A percentile compares a stretch with the other conserved stretches of the same genome.
Evolutionary conservation across 2,329 filamentous ascomycete species (phyloP).

Genomic region (Monilinia aucupariae): DNA sequence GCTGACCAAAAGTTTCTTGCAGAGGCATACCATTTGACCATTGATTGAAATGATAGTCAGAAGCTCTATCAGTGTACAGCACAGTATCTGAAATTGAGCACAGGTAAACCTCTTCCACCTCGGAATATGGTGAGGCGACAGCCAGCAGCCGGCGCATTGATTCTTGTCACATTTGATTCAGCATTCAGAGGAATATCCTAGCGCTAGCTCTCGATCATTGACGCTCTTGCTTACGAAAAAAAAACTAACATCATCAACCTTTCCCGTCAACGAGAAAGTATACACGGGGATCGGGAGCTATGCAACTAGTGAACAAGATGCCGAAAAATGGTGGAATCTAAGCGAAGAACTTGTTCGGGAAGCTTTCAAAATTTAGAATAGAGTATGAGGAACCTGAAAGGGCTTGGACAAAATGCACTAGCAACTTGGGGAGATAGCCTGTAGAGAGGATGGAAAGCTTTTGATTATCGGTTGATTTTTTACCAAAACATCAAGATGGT

Average conservation of each 20-base stretch:
- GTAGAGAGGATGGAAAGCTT: not conserved
- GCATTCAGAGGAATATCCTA: not conserved
- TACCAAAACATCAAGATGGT: not conserved
- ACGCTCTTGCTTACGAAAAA: not conserved
- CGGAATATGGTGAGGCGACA: not conserved
- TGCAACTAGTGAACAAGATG: not conserved
- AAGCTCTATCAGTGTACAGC: not conserved
- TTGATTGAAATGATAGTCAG: not conserved
- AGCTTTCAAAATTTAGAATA: not conserved
- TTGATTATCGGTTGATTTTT: too few relatives aligned
- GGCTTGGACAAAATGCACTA: not conserved
- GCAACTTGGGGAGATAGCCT: not conserved
- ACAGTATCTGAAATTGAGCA: not conserved
- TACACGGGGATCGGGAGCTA: not conserved
- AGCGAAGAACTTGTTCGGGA: not conserved
- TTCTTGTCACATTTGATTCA: not conserved
- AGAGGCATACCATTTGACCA: not conserved
- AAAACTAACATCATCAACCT: not conserved
- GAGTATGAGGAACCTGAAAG: not conserved
- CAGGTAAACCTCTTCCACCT: not conserved
- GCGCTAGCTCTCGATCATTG: not conserved
- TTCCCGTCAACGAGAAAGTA: not conserved
- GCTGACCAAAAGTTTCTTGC: not conserved
- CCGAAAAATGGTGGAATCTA: not conserved
- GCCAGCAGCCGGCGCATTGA: not conserved